Evolutionary conservation across 2,329 filamentous ascomycete species (phyloP), one percentile per base, ranked within the genome.

Genomic region (Alternaria brassicae): DNA sequence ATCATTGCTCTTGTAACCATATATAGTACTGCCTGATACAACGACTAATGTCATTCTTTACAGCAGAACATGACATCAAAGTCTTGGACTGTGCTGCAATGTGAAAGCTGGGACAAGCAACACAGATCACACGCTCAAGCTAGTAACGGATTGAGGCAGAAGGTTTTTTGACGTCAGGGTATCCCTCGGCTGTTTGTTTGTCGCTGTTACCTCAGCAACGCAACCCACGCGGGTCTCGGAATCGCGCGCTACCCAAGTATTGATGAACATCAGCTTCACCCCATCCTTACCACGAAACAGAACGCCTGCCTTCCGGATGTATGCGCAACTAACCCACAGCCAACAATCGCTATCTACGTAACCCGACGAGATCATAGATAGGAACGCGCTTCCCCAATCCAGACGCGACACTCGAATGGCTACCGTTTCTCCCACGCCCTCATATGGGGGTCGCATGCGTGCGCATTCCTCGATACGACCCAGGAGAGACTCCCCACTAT

Each of bases 401-500:
- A 62, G 59, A 64, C 60, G 60, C 64, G 51, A 45, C 54, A 56
- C 53, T 37, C 19, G 41, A 62, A 79, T 79, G 77, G 73, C 77
- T 54, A 70, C 77, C 54, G 73, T 75, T 50, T 79, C 77, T 32
- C 77, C 77, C 37, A 79, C 77, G 47, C 77, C 62, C 12, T 75
- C 73, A n/a, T 77, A 78, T 61, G 76, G 75, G 44, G 36, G 36
- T 21, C 72, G 77, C 59, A 75, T 77, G 69, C 74, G 76, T 57
- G 72, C 73, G 34, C 70, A 73, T 32, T 73, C 76, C 9, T 72
- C 68, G 3, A 72, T 74, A 61, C 73, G 75, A 12, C 72, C 72
- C 47, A 73, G 80, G 59, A 77, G 81, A 69, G 79, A 81, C 61
- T 84, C 82, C 51, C 82, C 82, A 25, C 72, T 83, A 53, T 79